Evolutionary conservation across 2,329 filamentous ascomycete genomes (phyloP), one percentile per base, ranked within the genome.

Genomic region (Pseudogymnoascus sp.): DNA sequence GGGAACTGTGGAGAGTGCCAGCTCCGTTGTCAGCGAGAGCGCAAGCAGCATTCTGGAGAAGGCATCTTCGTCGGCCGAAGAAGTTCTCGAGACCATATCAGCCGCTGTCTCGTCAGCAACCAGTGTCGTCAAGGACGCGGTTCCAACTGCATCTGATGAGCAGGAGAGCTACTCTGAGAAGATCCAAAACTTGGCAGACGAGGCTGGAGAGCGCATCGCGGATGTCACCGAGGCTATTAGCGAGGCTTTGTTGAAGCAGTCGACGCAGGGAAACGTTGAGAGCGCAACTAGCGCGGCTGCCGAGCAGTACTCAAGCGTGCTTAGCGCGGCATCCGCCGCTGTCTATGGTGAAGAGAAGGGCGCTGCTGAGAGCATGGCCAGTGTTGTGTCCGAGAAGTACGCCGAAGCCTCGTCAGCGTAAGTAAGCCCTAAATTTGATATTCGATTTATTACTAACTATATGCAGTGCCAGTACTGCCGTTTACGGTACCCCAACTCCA

Each of bases 401-500:
- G 73, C 75, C 28, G 75, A 81, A 63, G 84, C 84, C 60, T 80
- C 86, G 61, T 77, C 80, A 62, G 82, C 83, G 74, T 81, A 76
- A 75, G 79, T 69, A 30, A 30, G 12, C 37, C 6, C 18, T 28
- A 11, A 25, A 22, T 25, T 30, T 41, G 3, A 2, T 72, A 22
- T 38, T 28, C 16, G 58, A 39, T 22, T 22, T 35, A 57, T 39
- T 61, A 54, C 47, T 62, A 38, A 72, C 59, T 39, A 43, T 47
- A 11, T 60, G 28, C 61, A 78, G 74, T 61, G 83, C 83, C 18
- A 85, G 81, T 14, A 76, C 81, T 62, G 78, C 78, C 16, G 81
- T 90, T 41, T 86, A 83, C 41, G 88, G 88, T 25, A 87, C 86
- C 8, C 83, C 87, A 1, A 81, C 86, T 67, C 87, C 89, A 7